Conservation (phyloP, 176 grass and related monocot genomes). For the Aegilops speltoides region DNA sequence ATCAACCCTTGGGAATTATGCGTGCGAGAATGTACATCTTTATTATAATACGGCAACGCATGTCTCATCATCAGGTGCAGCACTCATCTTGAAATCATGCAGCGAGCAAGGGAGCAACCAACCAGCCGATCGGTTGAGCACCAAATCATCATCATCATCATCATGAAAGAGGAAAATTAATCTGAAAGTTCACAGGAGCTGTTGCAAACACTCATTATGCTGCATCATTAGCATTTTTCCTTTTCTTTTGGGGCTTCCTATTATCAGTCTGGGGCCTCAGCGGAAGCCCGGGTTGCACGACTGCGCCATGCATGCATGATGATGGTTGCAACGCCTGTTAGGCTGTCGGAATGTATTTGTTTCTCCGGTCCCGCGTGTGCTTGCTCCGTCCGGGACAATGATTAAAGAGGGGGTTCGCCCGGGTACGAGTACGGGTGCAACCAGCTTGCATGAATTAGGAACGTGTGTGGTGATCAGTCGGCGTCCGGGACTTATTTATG, state of each 20-base stretch:
- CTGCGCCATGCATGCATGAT: constrained; percentile 8
- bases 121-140: neutral
- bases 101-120: neutral
- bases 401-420: neutral
- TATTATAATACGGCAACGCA: neutral
- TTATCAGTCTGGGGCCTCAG: neutral
- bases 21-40: neutral
- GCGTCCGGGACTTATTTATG: neutral
- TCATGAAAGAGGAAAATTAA: neutral
- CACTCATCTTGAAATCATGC: neutral
- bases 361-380: neutral
- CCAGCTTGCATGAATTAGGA: constrained; percentile 6
- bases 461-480: constrained; percentile 25
- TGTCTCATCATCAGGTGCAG: neutral
- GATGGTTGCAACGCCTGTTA: neutral
- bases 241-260: neutral
- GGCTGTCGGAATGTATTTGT: constrained; percentile 1
- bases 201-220: neutral
- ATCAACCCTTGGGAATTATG: neutral
- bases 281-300: neutral
- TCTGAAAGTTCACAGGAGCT: neutral
- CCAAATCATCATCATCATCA: neutral
- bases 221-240: neutral
- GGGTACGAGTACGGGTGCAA: neutral
- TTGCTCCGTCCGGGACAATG: neutral